Conservation (phyloP, 352 stramenopile genomes). For the Phytopythium mirpurense region DNA sequence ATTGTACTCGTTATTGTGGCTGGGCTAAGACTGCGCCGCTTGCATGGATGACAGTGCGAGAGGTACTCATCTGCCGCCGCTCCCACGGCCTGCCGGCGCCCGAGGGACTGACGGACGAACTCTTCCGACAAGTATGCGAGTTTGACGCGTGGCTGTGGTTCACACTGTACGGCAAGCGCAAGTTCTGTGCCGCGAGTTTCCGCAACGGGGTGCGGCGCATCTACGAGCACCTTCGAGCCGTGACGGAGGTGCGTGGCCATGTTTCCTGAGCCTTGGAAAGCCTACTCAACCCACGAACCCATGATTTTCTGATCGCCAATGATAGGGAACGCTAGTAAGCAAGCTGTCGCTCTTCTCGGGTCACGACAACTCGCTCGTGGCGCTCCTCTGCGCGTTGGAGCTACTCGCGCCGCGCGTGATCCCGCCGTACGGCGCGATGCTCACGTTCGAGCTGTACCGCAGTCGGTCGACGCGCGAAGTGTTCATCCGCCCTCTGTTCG, state of each 20-base stretch:
- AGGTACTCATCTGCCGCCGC: conserved; percentile 62
- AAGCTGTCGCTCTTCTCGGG: conserved; percentile 73
- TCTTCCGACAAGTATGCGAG: conserved; percentile 57
- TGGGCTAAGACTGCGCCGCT: no score
- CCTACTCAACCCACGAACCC: not conserved
- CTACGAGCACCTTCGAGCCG: conserved; percentile 35
- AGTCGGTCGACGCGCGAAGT: conserved; percentile 34
- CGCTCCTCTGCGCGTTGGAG: conserved; percentile 57
- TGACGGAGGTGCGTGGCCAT: conserved; percentile 28
- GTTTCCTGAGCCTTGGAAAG: not conserved
- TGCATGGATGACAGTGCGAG: conserved; percentile 38
- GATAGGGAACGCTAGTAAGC: conserved; percentile 11
- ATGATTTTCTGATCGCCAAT: not conserved
- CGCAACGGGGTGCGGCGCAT: conserved; percentile 46
- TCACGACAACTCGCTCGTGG: conserved; percentile 79
- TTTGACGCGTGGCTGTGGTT: conserved; percentile 78
- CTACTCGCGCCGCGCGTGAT: conserved; percentile 46
- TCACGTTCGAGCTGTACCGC: conserved; percentile 66
- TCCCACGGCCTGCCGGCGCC: conserved; percentile 58
- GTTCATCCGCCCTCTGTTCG: conserved; percentile 48
- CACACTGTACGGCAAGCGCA: conserved; percentile 57
- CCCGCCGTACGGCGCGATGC: conserved; percentile 64
- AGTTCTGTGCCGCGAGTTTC: conserved; percentile 65
- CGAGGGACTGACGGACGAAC: conserved; percentile 39
- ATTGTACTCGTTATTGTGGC: no score